A percentile compares a stretch with the other conserved stretches of the same genome.
Evolutionary conservation across 23 red algal genomes (phyloP).

Genomic region (Cyanidiococcus yangmingshanensis): DNA sequence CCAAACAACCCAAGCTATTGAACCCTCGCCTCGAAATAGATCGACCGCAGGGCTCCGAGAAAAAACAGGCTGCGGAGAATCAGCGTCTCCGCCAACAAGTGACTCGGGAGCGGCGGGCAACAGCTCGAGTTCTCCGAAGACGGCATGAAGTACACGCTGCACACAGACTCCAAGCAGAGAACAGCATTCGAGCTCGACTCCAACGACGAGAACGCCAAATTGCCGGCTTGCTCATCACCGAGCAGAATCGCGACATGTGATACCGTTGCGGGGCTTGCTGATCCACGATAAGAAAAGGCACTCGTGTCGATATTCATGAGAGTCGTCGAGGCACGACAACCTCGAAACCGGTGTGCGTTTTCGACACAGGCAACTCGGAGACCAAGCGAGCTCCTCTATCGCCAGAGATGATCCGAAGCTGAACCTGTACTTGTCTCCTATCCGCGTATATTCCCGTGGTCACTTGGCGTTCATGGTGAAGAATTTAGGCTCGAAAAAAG

Average conservation of each 20-base stretch:
- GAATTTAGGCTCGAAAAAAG: no score
- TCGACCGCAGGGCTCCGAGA: neutral
- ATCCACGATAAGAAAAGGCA: no score
- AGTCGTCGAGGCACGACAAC: no score
- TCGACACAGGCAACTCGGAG: no score
- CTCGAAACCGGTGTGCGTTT: no score
- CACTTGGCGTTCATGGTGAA: no score
- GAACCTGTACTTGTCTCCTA: no score
- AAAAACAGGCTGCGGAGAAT: neutral
- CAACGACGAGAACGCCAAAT: neutral
- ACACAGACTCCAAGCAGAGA: neutral
- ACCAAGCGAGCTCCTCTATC: no score
- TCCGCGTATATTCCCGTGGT: no score
- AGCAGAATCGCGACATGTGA: neutral
- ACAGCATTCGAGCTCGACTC: neutral
- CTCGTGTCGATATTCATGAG: no score
- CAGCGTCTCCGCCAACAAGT: neutral
- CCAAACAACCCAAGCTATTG: neutral
- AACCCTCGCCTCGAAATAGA: neutral
- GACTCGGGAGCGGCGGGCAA: neutral
- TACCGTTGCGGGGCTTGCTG: no score
- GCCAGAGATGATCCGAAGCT: no score
- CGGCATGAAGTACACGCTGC: neutral
- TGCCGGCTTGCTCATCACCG: neutral
- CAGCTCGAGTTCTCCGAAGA: neutral